Percentiles rank a stretch among this genome's conserved stretches.
phyloP scores from a whole-genome alignment of 139 green algal species.

The Eudorina sp. region DNA sequence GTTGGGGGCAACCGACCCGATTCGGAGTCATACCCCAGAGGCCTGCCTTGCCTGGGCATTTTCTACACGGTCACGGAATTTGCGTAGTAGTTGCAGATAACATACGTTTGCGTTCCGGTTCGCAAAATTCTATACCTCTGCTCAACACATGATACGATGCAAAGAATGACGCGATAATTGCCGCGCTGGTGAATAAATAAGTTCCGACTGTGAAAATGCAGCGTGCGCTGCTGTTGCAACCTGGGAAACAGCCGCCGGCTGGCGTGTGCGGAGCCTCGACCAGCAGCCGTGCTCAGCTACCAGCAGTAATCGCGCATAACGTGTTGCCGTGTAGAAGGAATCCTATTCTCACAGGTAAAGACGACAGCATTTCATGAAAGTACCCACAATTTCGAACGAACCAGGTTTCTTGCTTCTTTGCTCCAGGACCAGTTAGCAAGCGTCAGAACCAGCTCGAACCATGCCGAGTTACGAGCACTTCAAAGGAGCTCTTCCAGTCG shows the following conservation, averaged over 20 bases:
- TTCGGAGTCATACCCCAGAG: no score
- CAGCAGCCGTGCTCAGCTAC: background rate
- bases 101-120: no score
- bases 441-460: background rate
- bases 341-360: background rate
- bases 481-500: slow-evolving; percentile 29
- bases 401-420: background rate
- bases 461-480: slow-evolving; percentile 45
- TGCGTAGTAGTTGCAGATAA: no score
- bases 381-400: no score
- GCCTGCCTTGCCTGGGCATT: no score
- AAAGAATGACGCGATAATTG: slow-evolving; percentile 4
- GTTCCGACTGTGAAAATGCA: background rate
- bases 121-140: no score
- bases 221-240: background rate
- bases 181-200: background rate
- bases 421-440: no score
- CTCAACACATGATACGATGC: no score
- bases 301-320: background rate
- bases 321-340: background rate
- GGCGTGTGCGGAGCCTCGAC: background rate
- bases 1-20: no score
- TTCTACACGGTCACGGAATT: no score
- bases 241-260: slow-evolving; percentile 16
- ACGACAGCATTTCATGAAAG: no score